Conservation (phyloP, 2,329 filamentous ascomycete species). For the Thelonectria blattea region DNA sequence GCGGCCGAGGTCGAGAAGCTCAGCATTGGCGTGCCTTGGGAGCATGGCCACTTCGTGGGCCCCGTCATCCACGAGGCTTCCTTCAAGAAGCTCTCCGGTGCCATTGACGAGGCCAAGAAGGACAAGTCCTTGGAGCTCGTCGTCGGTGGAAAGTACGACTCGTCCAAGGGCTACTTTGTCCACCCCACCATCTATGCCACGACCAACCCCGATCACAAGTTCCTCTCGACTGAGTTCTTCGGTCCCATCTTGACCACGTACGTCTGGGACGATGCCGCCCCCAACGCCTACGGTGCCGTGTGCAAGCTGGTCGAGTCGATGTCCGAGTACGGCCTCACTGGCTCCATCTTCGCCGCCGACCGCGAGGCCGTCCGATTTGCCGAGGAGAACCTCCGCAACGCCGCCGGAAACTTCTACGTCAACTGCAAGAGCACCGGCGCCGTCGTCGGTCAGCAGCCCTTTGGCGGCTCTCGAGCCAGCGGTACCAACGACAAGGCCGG, state of each 20-base stretch:
- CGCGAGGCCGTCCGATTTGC: conserved; percentile 69
- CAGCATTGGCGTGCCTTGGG: conserved; percentile 70
- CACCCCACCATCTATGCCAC: conserved; percentile 83
- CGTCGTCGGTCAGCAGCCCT: conserved; percentile 75
- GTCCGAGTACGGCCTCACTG: conserved; percentile 79
- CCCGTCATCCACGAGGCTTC: conserved; percentile 84
- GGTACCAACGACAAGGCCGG: conserved; percentile 79
- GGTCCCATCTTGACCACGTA: conserved; percentile 77
- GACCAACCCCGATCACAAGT: conserved; percentile 73
- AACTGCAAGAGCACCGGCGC: conserved; percentile 83
- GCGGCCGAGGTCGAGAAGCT: conserved; percentile 72
- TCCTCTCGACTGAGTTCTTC: conserved; percentile 81
- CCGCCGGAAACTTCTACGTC: conserved; percentile 85
- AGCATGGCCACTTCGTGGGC: conserved; percentile 81
- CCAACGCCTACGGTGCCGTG: conserved; percentile 61
- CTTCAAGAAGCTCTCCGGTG: conserved; percentile 79
- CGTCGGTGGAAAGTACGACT: conserved; percentile 78
- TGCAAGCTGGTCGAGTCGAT: conserved; percentile 73
- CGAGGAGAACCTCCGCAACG: conserved; percentile 73
- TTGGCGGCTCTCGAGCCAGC: conserved; percentile 70
- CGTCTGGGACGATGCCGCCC: conserved; percentile 74
- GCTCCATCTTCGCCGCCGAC: conserved; percentile 76
- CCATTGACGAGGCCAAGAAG: conserved; percentile 80
- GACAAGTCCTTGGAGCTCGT: conserved; percentile 76
- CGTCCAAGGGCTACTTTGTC: conserved; percentile 80